Evolutionary conservation across 2,329 filamentous ascomycete species (phyloP), one percentile per base, ranked within the genome.

Genomic region (Ustulina deusta): DNA sequence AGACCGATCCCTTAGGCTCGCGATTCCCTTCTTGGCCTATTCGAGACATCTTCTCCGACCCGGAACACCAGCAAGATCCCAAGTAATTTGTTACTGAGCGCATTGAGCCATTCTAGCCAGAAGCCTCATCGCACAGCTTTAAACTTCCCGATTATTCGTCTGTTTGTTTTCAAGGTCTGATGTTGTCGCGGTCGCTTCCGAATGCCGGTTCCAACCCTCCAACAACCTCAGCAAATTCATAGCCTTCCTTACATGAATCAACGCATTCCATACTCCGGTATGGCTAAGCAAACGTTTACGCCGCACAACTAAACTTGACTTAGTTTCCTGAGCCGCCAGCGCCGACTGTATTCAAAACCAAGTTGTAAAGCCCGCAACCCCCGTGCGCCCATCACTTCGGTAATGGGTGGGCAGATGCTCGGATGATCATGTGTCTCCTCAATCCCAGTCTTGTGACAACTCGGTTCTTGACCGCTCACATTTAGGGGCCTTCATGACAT

Each of bases 401-500:
- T 44, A n/a, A 36, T 20, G n/a, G 22, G 29, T 40, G 36, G 52
- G 52, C 52, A 9, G 48, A 38, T 44, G 36, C 52, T 55, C 32
- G 48, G 52, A 58, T 49, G 61, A 68, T 61, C 65, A 66, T 55
- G 48, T 55, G 51, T 49, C 58, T 49, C 54, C 13, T 48, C 38
- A 15, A 34, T 52, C 22, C 34, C 46, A 20, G 57, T 66, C 59
- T 38, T 55, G 51, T 68, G 65, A 68, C 29, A 38, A 20, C 36
- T 55, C 38, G 25, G 6, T 58, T 48, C 46, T 57, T 65, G 59
- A 65, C 68, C 68, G 65, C 68, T 65, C 49, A 17, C 46, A 44
- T 54, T 58, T 56, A 15, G n/a, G 34, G 27, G 20, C 20, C 20
- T 29, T 36, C 29, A 29, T 17, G 34, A 20, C 42, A 48, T 38